These are phyloP conservation scores for Calonectria henricotiae DNA, from an alignment of 2,329 filamentous ascomycete genomes.

Conservation along the genomic window DNA sequence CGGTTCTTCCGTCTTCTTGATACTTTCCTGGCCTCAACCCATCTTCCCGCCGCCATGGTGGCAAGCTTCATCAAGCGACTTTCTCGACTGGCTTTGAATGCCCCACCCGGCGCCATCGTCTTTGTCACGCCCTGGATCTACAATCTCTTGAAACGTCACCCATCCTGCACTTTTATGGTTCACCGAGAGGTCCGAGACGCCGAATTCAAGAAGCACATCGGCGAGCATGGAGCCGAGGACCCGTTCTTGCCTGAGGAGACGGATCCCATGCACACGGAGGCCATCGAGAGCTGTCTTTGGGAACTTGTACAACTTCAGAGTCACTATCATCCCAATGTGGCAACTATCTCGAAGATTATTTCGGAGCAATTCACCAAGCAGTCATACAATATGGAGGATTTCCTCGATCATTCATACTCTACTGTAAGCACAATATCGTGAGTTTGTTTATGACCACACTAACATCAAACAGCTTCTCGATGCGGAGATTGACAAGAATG, in stretches of 20 bases:
- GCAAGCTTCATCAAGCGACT: constrained; percentile 98
- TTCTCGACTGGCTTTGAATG: constrained; percentile 86
- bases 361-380: constrained; percentile 98
- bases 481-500: constrained; percentile 84
- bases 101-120: constrained; percentile 91
- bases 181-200: constrained; percentile 80
- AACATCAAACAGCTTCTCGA: constrained; percentile 78
- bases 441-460: constrained; percentile 48
- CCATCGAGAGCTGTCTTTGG: constrained; percentile 96
- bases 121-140: constrained; percentile 94
- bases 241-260: constrained; percentile 83
- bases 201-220: constrained; percentile 72
- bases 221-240: constrained; percentile 76
- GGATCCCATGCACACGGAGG: constrained; percentile 88
- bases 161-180: constrained; percentile 95
- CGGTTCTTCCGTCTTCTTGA: constrained; percentile 94
- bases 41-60: constrained; percentile 91
- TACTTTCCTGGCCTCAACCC: constrained; percentile 90
- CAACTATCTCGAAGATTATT: constrained; percentile 92
- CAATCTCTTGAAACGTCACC: constrained; percentile 92
- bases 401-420: constrained; percentile 93
- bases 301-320: constrained; percentile 92
- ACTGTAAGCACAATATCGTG: constrained; percentile 70
- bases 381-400: constrained; percentile 95
- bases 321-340: constrained; percentile 98